phyloP scores from a whole-genome alignment of 257 asterid genomes.

The Solanum chiquidenum region DNA sequence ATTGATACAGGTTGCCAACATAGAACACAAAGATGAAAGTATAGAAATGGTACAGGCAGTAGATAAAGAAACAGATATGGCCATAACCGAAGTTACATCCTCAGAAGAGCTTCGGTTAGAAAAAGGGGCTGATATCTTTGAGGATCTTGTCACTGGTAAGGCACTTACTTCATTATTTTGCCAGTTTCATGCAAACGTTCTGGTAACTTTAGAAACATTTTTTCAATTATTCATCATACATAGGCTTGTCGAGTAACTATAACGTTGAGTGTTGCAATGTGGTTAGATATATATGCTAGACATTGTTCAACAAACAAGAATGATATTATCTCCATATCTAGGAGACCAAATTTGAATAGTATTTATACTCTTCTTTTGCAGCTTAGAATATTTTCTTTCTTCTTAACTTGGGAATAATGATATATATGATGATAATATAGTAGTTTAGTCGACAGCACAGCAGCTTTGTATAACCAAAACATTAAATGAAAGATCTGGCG shows the following conservation, averaged over 20 bases:
- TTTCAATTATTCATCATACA: background rate
- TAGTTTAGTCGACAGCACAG: background rate
- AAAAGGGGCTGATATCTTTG: slow-evolving; percentile 15
- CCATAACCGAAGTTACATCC: slow-evolving; percentile 4
- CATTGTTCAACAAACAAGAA: background rate
- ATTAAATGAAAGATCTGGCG: background rate
- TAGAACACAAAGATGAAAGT: slow-evolving; percentile 4
- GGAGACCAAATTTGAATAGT: background rate
- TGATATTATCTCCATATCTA: background rate
- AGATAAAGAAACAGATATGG: slow-evolving; percentile 2
- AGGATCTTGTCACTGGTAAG: slow-evolving; percentile 30
- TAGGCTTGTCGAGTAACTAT: background rate
- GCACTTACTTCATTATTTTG: background rate
- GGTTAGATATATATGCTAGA: background rate
- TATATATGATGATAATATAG: background rate
- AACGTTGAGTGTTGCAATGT: background rate
- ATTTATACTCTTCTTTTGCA: background rate
- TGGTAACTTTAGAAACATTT: background rate
- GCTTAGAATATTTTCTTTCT: background rate
- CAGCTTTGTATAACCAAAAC: background rate
- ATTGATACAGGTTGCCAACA: slow-evolving; percentile 36
- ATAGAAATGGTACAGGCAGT: background rate
- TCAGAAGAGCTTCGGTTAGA: slow-evolving; percentile 8
- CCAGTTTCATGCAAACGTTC: background rate
- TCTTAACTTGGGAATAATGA: background rate